Percentiles rank a stretch among this genome's conserved stretches.
Conservation (phyloP, 305 asterid species). For the Fraxinus baroniana region DNA sequence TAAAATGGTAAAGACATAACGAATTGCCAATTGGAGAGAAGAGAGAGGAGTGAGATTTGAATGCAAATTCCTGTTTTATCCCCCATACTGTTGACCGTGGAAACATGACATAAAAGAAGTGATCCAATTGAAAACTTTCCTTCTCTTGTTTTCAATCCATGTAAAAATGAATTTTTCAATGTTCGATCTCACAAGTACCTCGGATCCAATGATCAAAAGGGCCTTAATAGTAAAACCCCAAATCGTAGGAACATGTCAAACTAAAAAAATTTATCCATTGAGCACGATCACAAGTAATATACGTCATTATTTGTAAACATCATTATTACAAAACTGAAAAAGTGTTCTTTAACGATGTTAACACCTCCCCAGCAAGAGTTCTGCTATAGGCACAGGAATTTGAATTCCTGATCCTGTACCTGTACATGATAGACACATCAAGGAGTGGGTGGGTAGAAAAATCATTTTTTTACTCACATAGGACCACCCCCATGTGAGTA, state of each 20-base stretch:
- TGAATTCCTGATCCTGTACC: too few relatives aligned
- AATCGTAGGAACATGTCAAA: background rate
- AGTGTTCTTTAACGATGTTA: too few relatives aligned
- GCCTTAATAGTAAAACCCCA: background rate
- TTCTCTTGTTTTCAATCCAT: too few relatives aligned
- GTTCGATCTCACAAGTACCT: background rate
- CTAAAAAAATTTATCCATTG: background rate
- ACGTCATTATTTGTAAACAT: background rate
- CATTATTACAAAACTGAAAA: background rate
- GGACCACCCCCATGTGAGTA: too few relatives aligned
- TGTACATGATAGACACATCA: too few relatives aligned
- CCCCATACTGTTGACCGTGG: background rate
- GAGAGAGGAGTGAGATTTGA: background rate
- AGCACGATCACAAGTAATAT: background rate
- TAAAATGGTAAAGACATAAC: background rate
- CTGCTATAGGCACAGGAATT: too few relatives aligned
- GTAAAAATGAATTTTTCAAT: background rate
- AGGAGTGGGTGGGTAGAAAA: too few relatives aligned
- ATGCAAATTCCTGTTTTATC: background rate
- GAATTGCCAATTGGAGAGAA: background rate
- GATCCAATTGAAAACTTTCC: background rate
- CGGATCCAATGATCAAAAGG: background rate
- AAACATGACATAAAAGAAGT: background rate
- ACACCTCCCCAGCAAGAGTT: background rate
- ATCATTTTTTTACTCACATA: too few relatives aligned